Evolutionary conservation across 2,329 filamentous ascomycete species (phyloP).

Genomic region (Alternaria arborescens): DNA sequence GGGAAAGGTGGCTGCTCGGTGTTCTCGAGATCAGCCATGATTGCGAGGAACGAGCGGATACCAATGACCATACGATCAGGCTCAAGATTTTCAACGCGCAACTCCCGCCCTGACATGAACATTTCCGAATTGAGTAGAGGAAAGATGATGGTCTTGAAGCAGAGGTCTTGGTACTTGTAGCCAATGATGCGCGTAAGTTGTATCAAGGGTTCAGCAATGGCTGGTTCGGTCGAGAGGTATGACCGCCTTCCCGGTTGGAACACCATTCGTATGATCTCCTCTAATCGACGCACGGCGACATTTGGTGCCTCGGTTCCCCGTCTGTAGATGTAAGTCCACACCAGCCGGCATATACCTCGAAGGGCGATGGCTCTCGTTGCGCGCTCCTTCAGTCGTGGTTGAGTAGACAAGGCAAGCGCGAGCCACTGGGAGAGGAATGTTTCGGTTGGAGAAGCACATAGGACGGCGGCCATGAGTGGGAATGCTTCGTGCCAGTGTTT

Average conservation of each 20-base stretch:
- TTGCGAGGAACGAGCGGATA: constrained; percentile 89
- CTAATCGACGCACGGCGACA: constrained; percentile 77
- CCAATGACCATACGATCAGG: constrained; percentile 98
- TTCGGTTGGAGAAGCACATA: constrained; percentile 88
- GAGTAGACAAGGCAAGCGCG: constrained; percentile 77
- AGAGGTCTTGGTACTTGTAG: constrained; percentile 91
- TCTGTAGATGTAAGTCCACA: constrained; percentile 95
- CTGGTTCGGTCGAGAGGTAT: constrained; percentile 80
- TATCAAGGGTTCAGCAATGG: constrained; percentile 88
- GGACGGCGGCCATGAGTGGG: constrained; percentile 82
- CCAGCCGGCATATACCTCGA: constrained; percentile 85
- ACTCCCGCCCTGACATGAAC: constrained; percentile 78
- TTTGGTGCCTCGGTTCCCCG: constrained; percentile 73
- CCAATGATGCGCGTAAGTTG: constrained; percentile 95
- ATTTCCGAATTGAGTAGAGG: constrained; percentile 91
- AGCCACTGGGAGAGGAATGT: constrained; percentile 88
- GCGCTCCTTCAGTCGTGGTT: constrained; percentile 85
- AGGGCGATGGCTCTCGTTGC: constrained; percentile 79
- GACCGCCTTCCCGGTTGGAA: constrained; percentile 82
- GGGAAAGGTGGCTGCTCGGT: constrained; percentile 88
- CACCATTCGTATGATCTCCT: constrained; percentile 86
- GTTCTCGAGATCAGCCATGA: constrained; percentile 92
- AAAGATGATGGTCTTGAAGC: constrained; percentile 92
- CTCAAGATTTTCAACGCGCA: constrained; percentile 90
- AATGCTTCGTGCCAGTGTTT: constrained; percentile 92